These are phyloP conservation scores for Medicago ruthenica DNA, from an alignment of 306 rosid genomes.

Conservation along the genomic window DNA sequence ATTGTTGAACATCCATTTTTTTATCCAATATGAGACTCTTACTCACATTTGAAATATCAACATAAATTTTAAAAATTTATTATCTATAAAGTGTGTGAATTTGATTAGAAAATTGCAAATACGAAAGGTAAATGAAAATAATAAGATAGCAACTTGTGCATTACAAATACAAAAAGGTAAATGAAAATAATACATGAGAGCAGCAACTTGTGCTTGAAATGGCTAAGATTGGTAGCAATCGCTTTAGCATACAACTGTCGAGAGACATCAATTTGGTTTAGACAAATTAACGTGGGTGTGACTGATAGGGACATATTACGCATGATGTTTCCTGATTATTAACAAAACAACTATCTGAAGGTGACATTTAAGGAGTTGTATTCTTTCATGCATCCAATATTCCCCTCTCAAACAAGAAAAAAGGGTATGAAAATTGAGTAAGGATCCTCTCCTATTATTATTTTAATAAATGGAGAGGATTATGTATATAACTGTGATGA, in stretches of 20 bases:
- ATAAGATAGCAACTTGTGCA: conserved; percentile 10
- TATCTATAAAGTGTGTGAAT: not conserved
- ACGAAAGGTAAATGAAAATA: not conserved
- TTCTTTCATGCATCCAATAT: no score
- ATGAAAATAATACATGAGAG: not conserved
- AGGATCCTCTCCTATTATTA: no score
- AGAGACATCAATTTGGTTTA: not conserved
- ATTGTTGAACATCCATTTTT: no score
- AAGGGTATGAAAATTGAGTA: no score
- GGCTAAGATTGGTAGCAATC: not conserved
- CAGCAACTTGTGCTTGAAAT: not conserved
- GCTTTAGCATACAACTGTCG: not conserved
- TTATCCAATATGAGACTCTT: no score
- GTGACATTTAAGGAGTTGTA: no score
- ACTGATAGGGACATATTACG: not conserved
- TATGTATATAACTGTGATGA: no score
- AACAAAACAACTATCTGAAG: not conserved
- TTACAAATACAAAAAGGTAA: no score
- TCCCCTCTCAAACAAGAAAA: no score
- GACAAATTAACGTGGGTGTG: not conserved
- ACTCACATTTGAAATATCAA: no score
- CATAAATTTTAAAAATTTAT: not conserved
- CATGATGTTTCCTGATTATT: not conserved
- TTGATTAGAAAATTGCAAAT: conserved; percentile 2
- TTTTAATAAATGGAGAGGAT: no score